phyloP scores from a whole-genome alignment of 2,329 filamentous ascomycete species.

The Pyricularia grisea region DNA sequence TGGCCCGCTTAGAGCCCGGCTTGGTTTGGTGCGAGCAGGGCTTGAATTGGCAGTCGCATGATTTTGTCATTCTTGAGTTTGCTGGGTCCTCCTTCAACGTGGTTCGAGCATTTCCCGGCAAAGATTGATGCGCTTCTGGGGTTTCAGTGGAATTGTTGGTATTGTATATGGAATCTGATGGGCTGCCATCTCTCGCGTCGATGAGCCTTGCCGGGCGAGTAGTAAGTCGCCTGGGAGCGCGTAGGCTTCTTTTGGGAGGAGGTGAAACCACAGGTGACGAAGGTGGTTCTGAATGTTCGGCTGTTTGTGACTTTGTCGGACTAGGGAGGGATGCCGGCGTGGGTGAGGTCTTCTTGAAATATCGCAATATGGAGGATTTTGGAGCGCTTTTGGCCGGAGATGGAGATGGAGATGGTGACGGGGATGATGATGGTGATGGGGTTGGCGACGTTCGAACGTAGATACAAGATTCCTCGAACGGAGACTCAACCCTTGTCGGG shows the following conservation, averaged over 20 bases:
- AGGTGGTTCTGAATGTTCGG: background rate
- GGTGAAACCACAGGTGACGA: background rate
- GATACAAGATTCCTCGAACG: background rate
- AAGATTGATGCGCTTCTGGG: background rate
- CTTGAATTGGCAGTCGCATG: background rate
- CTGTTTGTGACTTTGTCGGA: background rate
- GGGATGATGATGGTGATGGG: background rate
- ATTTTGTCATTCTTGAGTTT: background rate
- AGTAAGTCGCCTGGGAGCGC: constrained; percentile 22
- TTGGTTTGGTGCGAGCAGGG: background rate
- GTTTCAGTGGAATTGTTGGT: background rate
- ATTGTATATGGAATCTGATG: background rate
- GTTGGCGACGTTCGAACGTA: background rate
- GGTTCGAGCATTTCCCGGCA: background rate
- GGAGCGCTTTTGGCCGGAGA: background rate
- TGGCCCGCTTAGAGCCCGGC: background rate
- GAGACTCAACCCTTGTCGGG: background rate
- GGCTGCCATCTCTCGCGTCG: background rate
- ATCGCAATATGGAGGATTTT: constrained; percentile 15
- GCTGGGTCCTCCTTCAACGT: background rate
- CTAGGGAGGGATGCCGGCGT: constrained; percentile 2
- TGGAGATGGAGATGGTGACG: background rate
- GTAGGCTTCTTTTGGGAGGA: constrained; percentile 6
- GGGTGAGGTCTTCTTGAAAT: constrained; percentile 14
- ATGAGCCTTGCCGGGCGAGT: constrained; percentile 14